Percentiles rank a stretch among this genome's conserved stretches.
phyloP scores from a whole-genome alignment of 495 filamentous ascomycete genomes.

The Aspergillus bertholletiae region DNA sequence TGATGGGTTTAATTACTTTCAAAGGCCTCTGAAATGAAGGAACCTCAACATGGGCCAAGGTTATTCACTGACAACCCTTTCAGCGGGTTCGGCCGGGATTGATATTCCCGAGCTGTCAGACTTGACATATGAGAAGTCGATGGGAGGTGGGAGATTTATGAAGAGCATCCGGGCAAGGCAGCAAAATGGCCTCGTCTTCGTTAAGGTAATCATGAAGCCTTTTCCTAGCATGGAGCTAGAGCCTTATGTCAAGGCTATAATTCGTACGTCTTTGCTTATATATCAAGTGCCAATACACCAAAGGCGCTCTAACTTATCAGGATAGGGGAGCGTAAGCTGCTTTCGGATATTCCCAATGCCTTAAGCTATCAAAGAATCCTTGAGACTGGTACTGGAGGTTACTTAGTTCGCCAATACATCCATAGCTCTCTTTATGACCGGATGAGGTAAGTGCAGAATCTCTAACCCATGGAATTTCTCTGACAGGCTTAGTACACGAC shows the following conservation, averaged over 20 bases:
- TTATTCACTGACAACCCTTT: slow-evolving; percentile 87
- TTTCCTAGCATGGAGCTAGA: slow-evolving; percentile 72
- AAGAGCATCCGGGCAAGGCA: slow-evolving; percentile 91
- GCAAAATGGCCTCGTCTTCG: slow-evolving; percentile 83
- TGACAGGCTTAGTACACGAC: slow-evolving; percentile 68
- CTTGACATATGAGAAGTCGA: slow-evolving; percentile 84
- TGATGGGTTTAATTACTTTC: not conserved
- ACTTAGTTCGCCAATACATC: slow-evolving; percentile 92
- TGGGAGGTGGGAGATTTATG: slow-evolving; percentile 94
- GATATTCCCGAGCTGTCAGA: slow-evolving; percentile 90
- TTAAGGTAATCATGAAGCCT: slow-evolving; percentile 93
- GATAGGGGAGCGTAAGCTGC: slow-evolving; percentile 71
- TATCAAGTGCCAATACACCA: not conserved
- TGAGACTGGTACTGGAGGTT: slow-evolving; percentile 86
- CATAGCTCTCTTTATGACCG: slow-evolving; percentile 97
- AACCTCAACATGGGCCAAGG: slow-evolving; percentile 80
- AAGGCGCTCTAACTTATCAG: slow-evolving; percentile 19
- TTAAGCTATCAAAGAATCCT: slow-evolving; percentile 84
- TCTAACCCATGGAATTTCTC: not conserved
- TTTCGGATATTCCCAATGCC: slow-evolving; percentile 86
- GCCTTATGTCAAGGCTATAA: slow-evolving; percentile 69
- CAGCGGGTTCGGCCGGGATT: slow-evolving; percentile 86
- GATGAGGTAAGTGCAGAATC: slow-evolving; percentile 54
- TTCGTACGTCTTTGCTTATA: slow-evolving; percentile 50
- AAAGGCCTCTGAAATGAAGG: slow-evolving; percentile 32